phyloP scores from a whole-genome alignment of 768 basidiomycete genomes.

The Candolleomyces aberdarensis region DNA sequence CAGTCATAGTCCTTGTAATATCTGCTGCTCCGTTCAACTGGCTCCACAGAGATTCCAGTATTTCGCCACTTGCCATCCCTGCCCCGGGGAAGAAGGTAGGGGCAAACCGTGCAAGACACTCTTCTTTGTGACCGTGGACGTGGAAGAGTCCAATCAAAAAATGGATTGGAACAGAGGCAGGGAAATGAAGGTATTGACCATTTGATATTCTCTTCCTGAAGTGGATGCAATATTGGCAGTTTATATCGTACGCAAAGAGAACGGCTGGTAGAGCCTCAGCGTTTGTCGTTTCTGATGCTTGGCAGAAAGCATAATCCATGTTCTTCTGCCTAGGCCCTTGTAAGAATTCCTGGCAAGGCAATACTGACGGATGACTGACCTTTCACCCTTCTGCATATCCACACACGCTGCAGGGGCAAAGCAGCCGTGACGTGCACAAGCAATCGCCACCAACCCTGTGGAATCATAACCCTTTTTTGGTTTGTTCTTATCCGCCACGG shows the following conservation, averaged over 20 bases:
- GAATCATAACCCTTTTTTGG: too few relatives aligned
- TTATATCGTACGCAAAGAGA: slow-evolving; percentile 8
- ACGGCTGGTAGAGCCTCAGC: neutral
- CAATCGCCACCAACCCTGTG: neutral
- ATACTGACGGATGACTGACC: neutral
- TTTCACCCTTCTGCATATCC: neutral
- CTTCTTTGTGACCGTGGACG: slow-evolving; percentile 19
- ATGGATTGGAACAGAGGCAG: neutral
- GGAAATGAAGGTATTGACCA: neutral
- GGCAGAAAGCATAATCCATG: neutral
- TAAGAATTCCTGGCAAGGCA: too few relatives aligned
- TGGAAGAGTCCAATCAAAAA: slow-evolving; percentile 15
- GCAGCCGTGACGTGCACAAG: neutral
- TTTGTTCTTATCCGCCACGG: too few relatives aligned
- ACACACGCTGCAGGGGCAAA: neutral
- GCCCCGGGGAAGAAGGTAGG: slow-evolving; percentile 10
- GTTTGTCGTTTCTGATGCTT: neutral
- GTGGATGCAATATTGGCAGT: slow-evolving; percentile 14
- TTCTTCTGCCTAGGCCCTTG: slow-evolving; percentile 12
- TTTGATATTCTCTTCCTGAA: neutral
- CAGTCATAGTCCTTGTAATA: slow-evolving; percentile 7
- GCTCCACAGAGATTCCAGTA: slow-evolving; percentile 18
- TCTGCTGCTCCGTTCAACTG: slow-evolving; percentile 10
- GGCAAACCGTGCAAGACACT: slow-evolving; percentile 22
- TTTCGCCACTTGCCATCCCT: slow-evolving; percentile 12